Evolutionary conservation across 805 yeast genomes (phyloP).

Genomic region (Blastobotrys muscicola): DNA sequence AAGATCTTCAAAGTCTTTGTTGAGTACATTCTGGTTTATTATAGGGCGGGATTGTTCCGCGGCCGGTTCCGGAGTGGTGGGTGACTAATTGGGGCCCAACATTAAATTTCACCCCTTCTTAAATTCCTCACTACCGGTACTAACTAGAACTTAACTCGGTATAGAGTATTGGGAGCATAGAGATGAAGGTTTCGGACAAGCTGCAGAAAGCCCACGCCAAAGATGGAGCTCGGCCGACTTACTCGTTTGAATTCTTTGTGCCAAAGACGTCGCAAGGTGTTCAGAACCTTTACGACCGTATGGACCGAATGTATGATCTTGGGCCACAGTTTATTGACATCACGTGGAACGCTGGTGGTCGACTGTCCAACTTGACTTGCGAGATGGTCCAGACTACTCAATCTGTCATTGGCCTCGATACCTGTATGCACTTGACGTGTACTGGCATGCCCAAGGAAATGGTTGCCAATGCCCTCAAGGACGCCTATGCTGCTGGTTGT

Average conservation of each 20-base stretch:
- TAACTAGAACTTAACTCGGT: no score
- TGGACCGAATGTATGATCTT: constrained; percentile 93
- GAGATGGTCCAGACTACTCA: constrained; percentile 90
- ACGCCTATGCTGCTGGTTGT: constrained; percentile 87
- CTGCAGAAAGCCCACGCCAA: constrained; percentile 32
- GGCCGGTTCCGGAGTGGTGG: no score
- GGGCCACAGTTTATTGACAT: constrained; percentile 89
- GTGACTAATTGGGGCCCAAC: no score
- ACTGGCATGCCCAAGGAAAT: constrained; percentile 80
- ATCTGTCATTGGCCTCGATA: constrained; percentile 81
- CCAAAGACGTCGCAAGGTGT: constrained; percentile 97
- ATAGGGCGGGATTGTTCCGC: no score
- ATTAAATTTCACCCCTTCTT: no score
- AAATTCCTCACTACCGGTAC: neutral
- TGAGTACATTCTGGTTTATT: no score
- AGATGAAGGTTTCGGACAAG: constrained; percentile 41
- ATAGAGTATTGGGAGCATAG: neutral
- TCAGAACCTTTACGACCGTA: constrained; percentile 88
- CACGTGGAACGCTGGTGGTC: constrained; percentile 98
- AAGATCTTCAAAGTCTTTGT: no score
- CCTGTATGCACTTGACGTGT: constrained; percentile 97
- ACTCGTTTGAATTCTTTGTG: constrained; percentile 93
- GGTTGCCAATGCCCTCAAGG: constrained; percentile 75
- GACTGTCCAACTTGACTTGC: constrained; percentile 70
- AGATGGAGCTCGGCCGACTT: constrained; percentile 45